Base-by-base conservation (phyloP, 2,329 filamentous ascomycete genomes). In the Didymella segeticola region DNA sequence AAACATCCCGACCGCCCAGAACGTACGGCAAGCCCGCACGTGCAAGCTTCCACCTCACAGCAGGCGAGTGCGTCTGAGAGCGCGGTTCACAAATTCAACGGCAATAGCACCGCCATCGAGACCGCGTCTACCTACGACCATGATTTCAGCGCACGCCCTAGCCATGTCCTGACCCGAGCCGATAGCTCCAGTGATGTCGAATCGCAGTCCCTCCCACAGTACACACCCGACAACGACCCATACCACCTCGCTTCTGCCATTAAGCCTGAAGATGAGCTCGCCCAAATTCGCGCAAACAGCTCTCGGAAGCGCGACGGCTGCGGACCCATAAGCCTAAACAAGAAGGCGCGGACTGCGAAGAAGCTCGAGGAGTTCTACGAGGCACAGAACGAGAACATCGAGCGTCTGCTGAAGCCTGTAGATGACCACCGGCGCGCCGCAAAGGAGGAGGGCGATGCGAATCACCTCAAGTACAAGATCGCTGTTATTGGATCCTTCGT, bases 331-430 rank as follows among this genome's bases (percentile, higher is more conserved):
- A 71, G 70, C 41, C 72, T 76, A 36, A 75, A 74, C 59, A 77
- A 76, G 53, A 76, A 71, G 26, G 74, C 72, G n/a, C 57, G 74
- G 60, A 68, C 76, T 61, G 74, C 82, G 12, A 81, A 79, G 61
- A 87, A 84, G 67, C 73, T 98, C 14, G 83, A 89, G 67, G 84
- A 86, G 43, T 98, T 97, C 78, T 98, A 98, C 80, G 85, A 91
- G 72, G 82, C 83, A 25, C 93, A 99, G 72, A 99, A 99, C 72
- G 90, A 93, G 73, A 93, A 91, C 66, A 99, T 99, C 62, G 86
- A 96, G 78, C 86, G 91, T 10, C 84, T 97, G 77, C 82, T 98
- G 61, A 97, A 96, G 78, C 88, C 90, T 2, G 93, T 98, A 2
- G 91, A 96, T 69, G 91, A 97, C 70, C 95, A 98, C 76, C 82